Percentiles rank a stretch among this genome's conserved stretches.
phyloP scores from a whole-genome alignment of 2,329 filamentous ascomycete genomes.

The Tolypocladium guangdongense region DNA sequence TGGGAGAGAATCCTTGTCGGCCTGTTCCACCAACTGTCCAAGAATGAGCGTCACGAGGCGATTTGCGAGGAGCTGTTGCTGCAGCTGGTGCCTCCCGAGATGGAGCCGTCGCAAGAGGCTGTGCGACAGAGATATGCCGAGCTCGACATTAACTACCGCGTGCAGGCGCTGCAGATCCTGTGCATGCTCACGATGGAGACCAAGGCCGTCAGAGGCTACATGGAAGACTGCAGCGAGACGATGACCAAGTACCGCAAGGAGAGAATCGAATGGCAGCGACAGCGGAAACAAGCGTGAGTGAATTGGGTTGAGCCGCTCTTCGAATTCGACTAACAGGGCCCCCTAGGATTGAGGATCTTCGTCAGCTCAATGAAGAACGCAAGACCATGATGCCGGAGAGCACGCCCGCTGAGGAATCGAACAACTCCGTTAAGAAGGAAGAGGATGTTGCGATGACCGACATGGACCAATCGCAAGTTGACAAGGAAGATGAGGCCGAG shows the following conservation, averaged over 20 bases:
- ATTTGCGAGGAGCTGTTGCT: slow-evolving; percentile 69
- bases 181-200: slow-evolving; percentile 80
- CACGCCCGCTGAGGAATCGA: slow-evolving; percentile 50
- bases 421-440: slow-evolving; percentile 36
- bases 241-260: slow-evolving; percentile 95
- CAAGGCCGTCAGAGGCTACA: slow-evolving; percentile 73
- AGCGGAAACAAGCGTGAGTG: slow-evolving; percentile 54
- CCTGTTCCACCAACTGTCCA: slow-evolving; percentile 73
- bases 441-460: slow-evolving; percentile 53
- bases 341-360: slow-evolving; percentile 57
- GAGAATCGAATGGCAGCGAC: slow-evolving; percentile 84
- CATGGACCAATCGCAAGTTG: slow-evolving; percentile 47
- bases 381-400: slow-evolving; percentile 66
- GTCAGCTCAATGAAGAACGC: slow-evolving; percentile 58
- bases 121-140: slow-evolving; percentile 60
- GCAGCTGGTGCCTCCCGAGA: slow-evolving; percentile 67
- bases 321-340: slow-evolving; percentile 1
- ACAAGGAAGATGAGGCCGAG: slow-evolving; percentile 47
- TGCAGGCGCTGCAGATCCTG: slow-evolving; percentile 72
- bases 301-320: too few relatives aligned
- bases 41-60: slow-evolving; percentile 57
- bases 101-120: slow-evolving; percentile 65
- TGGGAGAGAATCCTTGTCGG: slow-evolving; percentile 90
- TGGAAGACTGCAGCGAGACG: slow-evolving; percentile 84
- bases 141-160: slow-evolving; percentile 74